These are phyloP conservation scores for Artemisia annua DNA, from an alignment of 129 eudicot genomes.

Conservation along the genomic window DNA sequence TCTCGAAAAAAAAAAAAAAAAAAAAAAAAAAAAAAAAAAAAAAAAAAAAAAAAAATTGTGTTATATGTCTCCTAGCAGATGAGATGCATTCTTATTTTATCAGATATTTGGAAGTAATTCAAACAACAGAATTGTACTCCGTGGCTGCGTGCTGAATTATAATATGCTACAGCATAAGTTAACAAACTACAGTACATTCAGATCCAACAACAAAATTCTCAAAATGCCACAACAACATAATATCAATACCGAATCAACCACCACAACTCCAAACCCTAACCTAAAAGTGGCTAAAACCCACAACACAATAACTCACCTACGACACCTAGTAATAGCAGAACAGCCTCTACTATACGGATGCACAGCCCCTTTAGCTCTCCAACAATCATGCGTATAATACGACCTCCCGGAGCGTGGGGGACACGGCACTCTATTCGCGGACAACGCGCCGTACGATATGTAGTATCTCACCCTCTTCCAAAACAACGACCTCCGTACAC, in stretches of 20 bases:
- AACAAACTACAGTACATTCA: no score
- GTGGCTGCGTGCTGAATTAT: no score
- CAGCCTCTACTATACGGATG: conserved; percentile 80
- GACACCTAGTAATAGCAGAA: conserved; percentile 79
- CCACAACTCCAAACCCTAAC: background rate
- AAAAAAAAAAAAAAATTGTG: no score
- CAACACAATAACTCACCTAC: conserved; percentile 37
- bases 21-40: no score
- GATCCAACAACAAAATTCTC: no score
- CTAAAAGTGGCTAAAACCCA: background rate
- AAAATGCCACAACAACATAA: no score
- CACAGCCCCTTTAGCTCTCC: conserved; percentile 56
- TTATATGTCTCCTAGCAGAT: no score
- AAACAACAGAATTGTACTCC: no score
- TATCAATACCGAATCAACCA: background rate
- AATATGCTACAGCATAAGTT: conserved; percentile 2
- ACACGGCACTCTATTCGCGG: conserved; percentile 77
- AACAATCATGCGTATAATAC: conserved; percentile 77
- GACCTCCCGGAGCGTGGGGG: conserved; percentile 92
- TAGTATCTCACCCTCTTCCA: conserved; percentile 56
- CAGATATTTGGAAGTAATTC: no score
- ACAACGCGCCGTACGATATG: conserved; percentile 77
- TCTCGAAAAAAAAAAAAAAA: no score
- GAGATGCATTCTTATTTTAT: no score
- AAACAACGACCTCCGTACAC: conserved; percentile 51